Percentiles rank a stretch among this genome's conserved stretches.
Evolutionary conservation across 1,284 basidiomycete species (phyloP).

Genomic region (Phenoliferia sp.): DNA sequence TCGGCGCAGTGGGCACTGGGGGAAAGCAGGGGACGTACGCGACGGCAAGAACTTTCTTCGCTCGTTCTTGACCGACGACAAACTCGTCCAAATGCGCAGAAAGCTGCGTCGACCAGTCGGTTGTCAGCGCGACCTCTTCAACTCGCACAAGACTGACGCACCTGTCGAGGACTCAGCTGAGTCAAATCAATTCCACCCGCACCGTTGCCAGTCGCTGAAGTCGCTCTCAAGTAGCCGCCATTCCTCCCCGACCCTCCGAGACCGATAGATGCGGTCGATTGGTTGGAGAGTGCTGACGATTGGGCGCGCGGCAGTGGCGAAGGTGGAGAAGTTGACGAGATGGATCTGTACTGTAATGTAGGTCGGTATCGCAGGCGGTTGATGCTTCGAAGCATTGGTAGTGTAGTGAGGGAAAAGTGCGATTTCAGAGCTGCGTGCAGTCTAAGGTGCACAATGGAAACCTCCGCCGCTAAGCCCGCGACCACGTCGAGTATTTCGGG

Average conservation of each 20-base stretch:
- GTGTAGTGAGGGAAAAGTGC: too few species aligned
- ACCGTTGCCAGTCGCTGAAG: neutral
- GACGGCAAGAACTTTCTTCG: slow-evolving; percentile 88
- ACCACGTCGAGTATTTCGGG: too few species aligned
- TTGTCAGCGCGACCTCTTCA: neutral
- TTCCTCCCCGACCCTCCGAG: neutral
- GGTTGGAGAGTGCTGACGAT: too few species aligned
- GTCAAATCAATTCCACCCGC: neutral
- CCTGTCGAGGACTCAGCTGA: slow-evolving; percentile 2
- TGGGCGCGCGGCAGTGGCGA: too few species aligned
- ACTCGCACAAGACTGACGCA: neutral
- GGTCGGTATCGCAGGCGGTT: too few species aligned
- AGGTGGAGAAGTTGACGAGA: too few species aligned
- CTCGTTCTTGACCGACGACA: slow-evolving; percentile 85
- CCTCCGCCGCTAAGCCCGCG: too few species aligned
- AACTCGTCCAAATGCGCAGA: slow-evolving; percentile 16
- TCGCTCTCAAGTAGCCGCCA: neutral
- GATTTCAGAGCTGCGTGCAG: too few species aligned
- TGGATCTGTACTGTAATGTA: too few species aligned
- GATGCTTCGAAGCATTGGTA: too few species aligned
- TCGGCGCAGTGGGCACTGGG: neutral
- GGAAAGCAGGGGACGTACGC: slow-evolving; percentile 55
- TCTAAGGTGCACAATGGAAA: too few species aligned
- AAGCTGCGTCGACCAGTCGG: neutral
- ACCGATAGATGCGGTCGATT: neutral